A percentile compares a stretch with the other conserved stretches of the same genome.
Conservation (phyloP, 1,284 basidiomycete genomes). For the Pyrrhoderma lamaoense region DNA sequence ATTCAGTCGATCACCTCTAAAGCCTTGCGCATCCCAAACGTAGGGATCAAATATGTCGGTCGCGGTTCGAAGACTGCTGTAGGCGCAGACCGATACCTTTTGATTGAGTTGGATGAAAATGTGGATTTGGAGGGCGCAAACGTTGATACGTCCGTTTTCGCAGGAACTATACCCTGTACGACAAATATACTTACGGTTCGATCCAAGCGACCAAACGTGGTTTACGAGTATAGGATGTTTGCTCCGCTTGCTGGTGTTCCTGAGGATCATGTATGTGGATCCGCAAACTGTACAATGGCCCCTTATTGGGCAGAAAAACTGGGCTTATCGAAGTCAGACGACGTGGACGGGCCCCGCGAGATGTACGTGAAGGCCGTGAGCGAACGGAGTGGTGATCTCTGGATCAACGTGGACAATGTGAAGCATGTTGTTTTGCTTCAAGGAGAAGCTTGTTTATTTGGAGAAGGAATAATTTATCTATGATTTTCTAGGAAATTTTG, state of each 20-base stretch:
- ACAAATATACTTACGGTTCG: conserved; percentile 36
- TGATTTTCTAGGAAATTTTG: no score
- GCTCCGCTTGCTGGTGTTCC: conserved; percentile 33
- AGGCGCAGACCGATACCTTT: conserved; percentile 30
- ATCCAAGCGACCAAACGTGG: conserved; percentile 28
- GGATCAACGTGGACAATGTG: conserved; percentile 32
- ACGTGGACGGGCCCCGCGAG: conserved; percentile 20
- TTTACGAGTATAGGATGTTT: conserved; percentile 50
- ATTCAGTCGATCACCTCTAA: conserved; percentile 27
- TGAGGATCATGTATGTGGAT: conserved; percentile 55
- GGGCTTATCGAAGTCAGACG: conserved; percentile 20
- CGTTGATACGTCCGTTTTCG: conserved; percentile 32
- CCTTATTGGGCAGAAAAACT: conserved; percentile 45
- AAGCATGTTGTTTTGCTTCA: conserved; percentile 29
- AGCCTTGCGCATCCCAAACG: conserved; percentile 24
- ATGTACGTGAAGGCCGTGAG: conserved; percentile 46
- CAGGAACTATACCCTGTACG: conserved; percentile 26
- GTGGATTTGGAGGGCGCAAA: conserved; percentile 33
- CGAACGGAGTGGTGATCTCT: conserved; percentile 40
- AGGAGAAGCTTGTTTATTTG: conserved; percentile 32
- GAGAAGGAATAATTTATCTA: conserved; percentile 27
- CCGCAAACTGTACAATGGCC: conserved; percentile 43
- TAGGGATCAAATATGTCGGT: no score
- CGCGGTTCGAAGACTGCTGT: no score
- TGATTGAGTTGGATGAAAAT: conserved; percentile 38